A percentile compares a stretch with the other conserved stretches of the same genome.
Conservation (phyloP, 23 red algal species). For the Chondrus crispus region DNA sequence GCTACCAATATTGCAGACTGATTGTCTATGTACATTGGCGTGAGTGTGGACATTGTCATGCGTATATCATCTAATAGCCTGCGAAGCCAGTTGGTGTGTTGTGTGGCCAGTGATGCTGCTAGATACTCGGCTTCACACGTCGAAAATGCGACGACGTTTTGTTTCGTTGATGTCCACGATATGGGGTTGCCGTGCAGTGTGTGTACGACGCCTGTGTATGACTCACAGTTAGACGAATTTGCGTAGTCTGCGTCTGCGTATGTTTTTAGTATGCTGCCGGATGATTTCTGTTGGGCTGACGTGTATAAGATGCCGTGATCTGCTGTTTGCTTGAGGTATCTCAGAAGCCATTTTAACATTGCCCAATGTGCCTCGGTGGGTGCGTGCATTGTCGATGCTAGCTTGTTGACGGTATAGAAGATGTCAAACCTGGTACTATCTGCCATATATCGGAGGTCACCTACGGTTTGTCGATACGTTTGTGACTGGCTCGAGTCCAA, state of each 20-base stretch:
- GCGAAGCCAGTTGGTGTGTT: neutral
- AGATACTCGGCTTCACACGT: constrained; percentile 19
- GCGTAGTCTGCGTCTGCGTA: constrained; percentile 34
- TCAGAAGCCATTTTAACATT: neutral
- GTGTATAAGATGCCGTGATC: neutral
- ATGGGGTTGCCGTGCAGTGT: neutral
- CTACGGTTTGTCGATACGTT: neutral
- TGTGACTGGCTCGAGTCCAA: too few relatives aligned
- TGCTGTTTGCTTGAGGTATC: neutral
- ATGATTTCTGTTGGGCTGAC: neutral
- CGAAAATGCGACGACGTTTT: neutral
- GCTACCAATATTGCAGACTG: neutral
- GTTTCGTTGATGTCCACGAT: neutral
- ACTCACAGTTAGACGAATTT: neutral
- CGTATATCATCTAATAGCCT: neutral
- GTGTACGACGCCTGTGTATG: neutral
- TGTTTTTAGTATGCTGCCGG: neutral
- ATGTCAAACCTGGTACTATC: constrained; percentile 7
- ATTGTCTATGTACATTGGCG: neutral
- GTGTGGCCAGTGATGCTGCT: neutral
- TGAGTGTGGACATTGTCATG: neutral
- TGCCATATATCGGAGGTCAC: neutral
- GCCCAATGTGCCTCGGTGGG: neutral
- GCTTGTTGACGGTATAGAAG: neutral
- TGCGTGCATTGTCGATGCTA: neutral